Base-by-base conservation (phyloP, 371 early-diverging fungal species). In the Capniomyces stellatus region DNA sequence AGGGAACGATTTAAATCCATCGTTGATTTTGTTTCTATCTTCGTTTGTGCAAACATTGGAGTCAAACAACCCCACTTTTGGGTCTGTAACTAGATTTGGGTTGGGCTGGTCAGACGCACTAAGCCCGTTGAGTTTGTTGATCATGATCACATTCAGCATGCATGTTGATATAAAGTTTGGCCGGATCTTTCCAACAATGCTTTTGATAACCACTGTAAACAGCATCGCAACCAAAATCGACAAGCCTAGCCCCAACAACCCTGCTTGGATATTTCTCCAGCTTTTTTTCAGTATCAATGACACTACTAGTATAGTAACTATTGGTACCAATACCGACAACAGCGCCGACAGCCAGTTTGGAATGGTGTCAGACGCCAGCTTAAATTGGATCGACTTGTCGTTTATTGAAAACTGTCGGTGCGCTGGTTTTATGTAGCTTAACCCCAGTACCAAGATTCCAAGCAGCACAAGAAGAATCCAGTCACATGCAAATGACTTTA, bases 81-180 rank as follows among this genome's bases (percentile, higher is more conserved):
- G 79, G 59, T 80, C 75, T 1, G 43, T 29, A 4, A 40, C 25
- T 22, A 30, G 3, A 18, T 23, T 46, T 8, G 35, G 35, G 35
- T 35, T 46, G 46, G 18, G 23, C 21, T n/a, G 24, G 18, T 12
- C 12, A 22, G 3, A 4, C 8, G 13, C 44, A 21, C 6, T 39
- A 18, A 24, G 18, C 6, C 46, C 31, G 30, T n/a, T 59, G 52
- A 4, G 56, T 44, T 15, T 35, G 35, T 35, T 35, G 6, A 35
- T 15, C 15, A 10, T 15, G 15, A 15, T 6, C 15, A 35, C 35
- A 15, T 24, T 73, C 61, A 23, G 81, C 39, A 81, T 64, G 67
- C 97, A 96, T n/a, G 92, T 72, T 47, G 68, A 73, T 18, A 93
- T 57, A 66, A 92, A 89, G 71, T 96, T 92, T 3, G 97, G 97